A percentile compares a stretch with the other conserved stretches of the same genome.
These are phyloP conservation scores for Rhodomyrtus psidioides DNA, from an alignment of 441 rosid species.

Conservation along the genomic window DNA sequence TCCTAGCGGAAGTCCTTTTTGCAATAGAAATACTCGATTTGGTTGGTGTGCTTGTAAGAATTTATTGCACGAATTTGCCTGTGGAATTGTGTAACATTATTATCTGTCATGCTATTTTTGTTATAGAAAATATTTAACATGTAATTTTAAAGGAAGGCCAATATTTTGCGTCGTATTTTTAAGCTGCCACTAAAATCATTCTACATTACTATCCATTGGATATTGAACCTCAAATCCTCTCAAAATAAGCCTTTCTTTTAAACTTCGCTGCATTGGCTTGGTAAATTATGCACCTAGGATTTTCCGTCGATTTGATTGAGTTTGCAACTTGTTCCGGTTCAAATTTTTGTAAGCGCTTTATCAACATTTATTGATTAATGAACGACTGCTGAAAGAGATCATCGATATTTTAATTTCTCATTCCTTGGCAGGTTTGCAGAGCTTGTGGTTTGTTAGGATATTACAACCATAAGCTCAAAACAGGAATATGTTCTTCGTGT, in stretches of 20 bases:
- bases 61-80: background rate
- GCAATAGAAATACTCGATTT: too few relatives aligned
- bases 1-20: too few relatives aligned
- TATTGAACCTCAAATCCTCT: background rate
- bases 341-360: background rate
- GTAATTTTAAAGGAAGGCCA: background rate
- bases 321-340: background rate
- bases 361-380: background rate
- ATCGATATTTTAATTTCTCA: background rate
- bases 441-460: slow-evolving; percentile 89
- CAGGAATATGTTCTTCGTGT: slow-evolving; percentile 75
- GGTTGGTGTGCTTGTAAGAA: too few relatives aligned
- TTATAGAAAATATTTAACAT: background rate
- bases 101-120: background rate
- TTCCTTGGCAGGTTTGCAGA: slow-evolving; percentile 62
- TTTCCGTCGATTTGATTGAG: background rate
- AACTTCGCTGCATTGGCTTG: background rate
- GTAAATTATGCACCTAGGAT: background rate
- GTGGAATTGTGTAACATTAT: background rate
- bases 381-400: background rate
- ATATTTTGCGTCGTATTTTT: background rate
- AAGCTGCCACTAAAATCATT: background rate
- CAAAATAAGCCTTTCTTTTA: background rate
- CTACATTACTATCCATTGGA: background rate
- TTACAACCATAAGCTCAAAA: slow-evolving; percentile 67